Conservation (phyloP, 2,329 filamentous ascomycete genomes). For the Aspergillus thermomutatus region DNA sequence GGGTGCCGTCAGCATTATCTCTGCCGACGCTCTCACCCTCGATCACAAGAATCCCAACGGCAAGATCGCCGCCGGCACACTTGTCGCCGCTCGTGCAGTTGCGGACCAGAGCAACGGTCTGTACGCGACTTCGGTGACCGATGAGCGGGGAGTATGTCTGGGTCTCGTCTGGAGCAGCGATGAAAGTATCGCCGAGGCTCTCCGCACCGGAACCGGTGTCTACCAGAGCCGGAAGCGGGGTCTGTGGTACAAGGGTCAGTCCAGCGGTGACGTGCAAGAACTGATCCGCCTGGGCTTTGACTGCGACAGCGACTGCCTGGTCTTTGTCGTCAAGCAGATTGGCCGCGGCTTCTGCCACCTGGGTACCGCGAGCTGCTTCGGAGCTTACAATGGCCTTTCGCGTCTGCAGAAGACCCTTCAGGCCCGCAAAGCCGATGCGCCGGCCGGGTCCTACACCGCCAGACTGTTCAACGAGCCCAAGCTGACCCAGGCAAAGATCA, state of each 20-base stretch:
- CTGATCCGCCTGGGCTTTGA: conserved; percentile 80
- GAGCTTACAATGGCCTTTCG: conserved; percentile 74
- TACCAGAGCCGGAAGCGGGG: conserved; percentile 96
- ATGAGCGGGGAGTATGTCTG: conserved; percentile 78
- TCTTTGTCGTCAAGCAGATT: conserved; percentile 85
- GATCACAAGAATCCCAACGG: conserved; percentile 58
- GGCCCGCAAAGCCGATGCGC: conserved; percentile 76
- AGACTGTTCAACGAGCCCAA: conserved; percentile 89
- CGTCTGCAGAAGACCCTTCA: conserved; percentile 83
- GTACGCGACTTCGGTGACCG: conserved; percentile 84
- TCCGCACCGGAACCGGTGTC: conserved; percentile 77
- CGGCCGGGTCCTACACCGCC: conserved; percentile 88
- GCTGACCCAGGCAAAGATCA: conserved; percentile 89
- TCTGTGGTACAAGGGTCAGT: conserved; percentile 94
- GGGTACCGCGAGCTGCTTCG: conserved; percentile 89
- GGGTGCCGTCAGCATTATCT: conserved; percentile 68
- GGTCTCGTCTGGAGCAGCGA: conserved; percentile 93
- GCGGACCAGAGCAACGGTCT: conserved; percentile 81
- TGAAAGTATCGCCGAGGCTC: conserved; percentile 81
- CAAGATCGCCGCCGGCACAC: conserved; percentile 63
- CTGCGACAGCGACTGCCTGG: conserved; percentile 89
- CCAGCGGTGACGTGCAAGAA: conserved; percentile 90
- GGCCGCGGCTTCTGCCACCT: conserved; percentile 91
- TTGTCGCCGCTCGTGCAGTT: conserved; percentile 72
- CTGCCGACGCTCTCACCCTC: conserved; percentile 67